Conservation (phyloP, 129 eudicot genomes). For the Centrapalus pauciflorus region DNA sequence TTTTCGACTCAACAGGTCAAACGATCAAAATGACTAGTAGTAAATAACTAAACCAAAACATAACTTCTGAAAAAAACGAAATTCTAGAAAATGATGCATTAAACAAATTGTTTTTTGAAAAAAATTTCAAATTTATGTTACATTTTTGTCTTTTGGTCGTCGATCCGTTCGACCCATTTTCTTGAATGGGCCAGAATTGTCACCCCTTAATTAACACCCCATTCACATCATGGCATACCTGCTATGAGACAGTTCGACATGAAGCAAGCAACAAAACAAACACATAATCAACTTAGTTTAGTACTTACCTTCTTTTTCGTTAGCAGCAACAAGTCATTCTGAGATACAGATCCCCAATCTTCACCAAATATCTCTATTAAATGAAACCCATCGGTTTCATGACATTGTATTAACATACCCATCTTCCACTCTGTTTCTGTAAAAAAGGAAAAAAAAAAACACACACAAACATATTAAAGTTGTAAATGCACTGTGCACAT, state of each 20-base stretch:
- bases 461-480: not conserved
- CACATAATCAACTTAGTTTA: not conserved
- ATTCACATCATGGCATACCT: not conserved
- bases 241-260: not conserved
- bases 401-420: conserved; percentile 52
- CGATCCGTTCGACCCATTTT: too few species aligned
- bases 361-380: conserved; percentile 47
- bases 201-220: too few species aligned
- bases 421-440: conserved; percentile 44
- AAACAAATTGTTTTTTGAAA: too few species aligned
- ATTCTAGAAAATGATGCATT: too few species aligned
- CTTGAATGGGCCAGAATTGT: too few species aligned
- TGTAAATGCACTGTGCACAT: not conserved
- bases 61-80: too few species aligned
- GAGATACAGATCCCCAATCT: conserved; percentile 50
- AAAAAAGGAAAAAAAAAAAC: conserved; percentile 6
- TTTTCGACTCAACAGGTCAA: too few species aligned
- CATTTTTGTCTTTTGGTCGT: too few species aligned
- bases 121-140: too few species aligned
- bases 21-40: too few species aligned
- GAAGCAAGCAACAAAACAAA: conserved; percentile 3
- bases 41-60: too few species aligned
- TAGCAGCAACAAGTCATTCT: conserved; percentile 72
- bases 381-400: conserved; percentile 74
- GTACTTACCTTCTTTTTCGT: conserved; percentile 55